Evolutionary conservation across 139 green algal species (phyloP), one percentile per base, ranked within the genome.

Genomic region (Chlorella sp.): DNA sequence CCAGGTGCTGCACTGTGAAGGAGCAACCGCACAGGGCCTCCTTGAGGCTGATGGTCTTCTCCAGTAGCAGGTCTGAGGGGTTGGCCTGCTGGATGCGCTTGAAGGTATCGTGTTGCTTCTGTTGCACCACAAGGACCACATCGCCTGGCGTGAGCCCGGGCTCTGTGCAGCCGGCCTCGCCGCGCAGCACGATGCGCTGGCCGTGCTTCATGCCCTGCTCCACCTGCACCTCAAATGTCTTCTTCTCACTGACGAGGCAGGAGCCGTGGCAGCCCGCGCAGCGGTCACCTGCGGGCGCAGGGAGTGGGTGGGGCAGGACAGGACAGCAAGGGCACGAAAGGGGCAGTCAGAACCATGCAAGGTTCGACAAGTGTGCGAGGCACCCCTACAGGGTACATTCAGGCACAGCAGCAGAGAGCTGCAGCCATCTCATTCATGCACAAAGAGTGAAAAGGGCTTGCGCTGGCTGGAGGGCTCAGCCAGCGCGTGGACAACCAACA

Each of bases 211-310:
- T 95, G 34, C 95, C 95, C 64, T 88, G 88, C 80, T 98, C 95
- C 14, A 99, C 88, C 69, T 92, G 80, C 62, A 99, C 94, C 76
- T 99, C 95, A 71, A 98, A 94, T 10, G 97, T 92, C 90, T 99
- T 96, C 85, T 93, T 94, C 72, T 97, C 92, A 2, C 79, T 77
- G 10, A 90, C 74, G 51, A 97, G 74, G 49, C 89, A 89, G 76
- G 91, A 90, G 73, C 91, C 90, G 49, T 74, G 76, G 85, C 93
- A 97, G 31, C 49, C 62, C 17, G 10, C 1, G 87, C 95, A 99
- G 33, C 83, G 77, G 83, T 99, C 86, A 31, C 78, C 69, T 59
- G 82, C 65, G n/a, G 89, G 86, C 34, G 77, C 82, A n/a, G n/a
- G n/a, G n/a, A n/a, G n/a, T n/a, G n/a, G n/a, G n/a, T n/a, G n/a